A percentile compares a stretch with the other conserved stretches of the same genome.
These are phyloP conservation scores for Stagonosporopsis chrysanthemi DNA, from an alignment of 2,329 filamentous ascomycete species.

Conservation along the genomic window DNA sequence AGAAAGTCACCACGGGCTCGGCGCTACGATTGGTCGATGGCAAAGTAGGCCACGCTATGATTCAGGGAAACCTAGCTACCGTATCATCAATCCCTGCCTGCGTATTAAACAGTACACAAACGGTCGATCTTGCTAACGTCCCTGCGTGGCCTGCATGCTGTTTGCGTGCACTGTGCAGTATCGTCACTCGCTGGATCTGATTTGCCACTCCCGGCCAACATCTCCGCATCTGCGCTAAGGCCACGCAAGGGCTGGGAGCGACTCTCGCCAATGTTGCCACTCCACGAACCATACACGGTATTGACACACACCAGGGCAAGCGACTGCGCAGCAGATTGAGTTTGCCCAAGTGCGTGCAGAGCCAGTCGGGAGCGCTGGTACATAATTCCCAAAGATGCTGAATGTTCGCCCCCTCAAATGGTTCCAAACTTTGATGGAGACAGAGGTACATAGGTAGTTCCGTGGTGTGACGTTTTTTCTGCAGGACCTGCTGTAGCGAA, in stretches of 20 bases:
- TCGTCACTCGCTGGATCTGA: neutral
- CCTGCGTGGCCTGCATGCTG: neutral
- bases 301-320: neutral
- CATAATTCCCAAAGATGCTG: no score
- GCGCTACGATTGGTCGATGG: neutral
- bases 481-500: neutral
- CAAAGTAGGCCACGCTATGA: neutral
- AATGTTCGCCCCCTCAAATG: no score
- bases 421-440: neutral
- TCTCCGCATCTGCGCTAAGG: no score
- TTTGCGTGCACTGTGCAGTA: neutral
- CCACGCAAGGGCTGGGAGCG: no score
- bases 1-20: neutral
- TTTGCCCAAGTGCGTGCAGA: neutral
- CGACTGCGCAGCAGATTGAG: no score
- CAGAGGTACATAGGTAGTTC: fast-evolving
- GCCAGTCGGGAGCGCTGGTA: no score
- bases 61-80: no score
- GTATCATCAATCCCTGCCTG: no score
- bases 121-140: neutral
- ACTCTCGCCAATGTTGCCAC: neutral
- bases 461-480: neutral
- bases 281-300: neutral
- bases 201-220: no score
- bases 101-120: neutral